Evolutionary conservation across 129 eudicot genomes (phyloP).

Genomic region (Ambrosia trifida): DNA sequence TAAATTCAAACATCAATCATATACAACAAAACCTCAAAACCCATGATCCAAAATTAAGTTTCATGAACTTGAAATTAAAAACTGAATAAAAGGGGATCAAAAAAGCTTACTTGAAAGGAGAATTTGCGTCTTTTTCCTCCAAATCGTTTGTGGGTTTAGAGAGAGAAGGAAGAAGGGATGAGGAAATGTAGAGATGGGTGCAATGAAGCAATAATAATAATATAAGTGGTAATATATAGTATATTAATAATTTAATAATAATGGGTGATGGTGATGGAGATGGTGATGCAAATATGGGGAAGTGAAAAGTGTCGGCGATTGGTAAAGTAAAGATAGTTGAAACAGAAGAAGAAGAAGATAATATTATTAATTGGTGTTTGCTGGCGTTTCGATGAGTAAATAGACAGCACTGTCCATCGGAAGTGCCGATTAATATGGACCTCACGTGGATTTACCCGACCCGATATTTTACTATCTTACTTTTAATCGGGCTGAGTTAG

Average conservation of each 20-base stretch:
- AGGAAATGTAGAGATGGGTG: conserved; percentile 27
- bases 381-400: conserved; percentile 7
- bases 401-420: conserved; percentile 10
- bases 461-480: too few species aligned
- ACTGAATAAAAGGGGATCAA: not conserved
- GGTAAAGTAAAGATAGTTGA: conserved; percentile 35
- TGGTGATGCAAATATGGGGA: conserved; percentile 41
- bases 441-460: conserved; percentile 12
- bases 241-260: not conserved
- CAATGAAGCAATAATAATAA: not conserved
- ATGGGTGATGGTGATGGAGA: too few species aligned
- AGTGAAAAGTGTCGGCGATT: conserved; percentile 71
- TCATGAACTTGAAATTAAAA: not conserved
- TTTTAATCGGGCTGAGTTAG: too few species aligned
- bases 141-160: conserved; percentile 23
- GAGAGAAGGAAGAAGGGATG: conserved; percentile 14
- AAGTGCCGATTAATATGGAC: conserved; percentile 29
- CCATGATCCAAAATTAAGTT: not conserved
- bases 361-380: conserved; percentile 13
- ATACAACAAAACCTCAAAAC: not conserved
- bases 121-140: conserved; percentile 11
- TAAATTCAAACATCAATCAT: not conserved
- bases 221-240: too few species aligned
- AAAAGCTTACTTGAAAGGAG: conserved; percentile 10
- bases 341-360: conserved; percentile 33